Percentiles rank a stretch among this genome's conserved stretches.
Evolutionary conservation across 768 basidiomycete species (phyloP).

Genomic region (Leccinum ochraceum): DNA sequence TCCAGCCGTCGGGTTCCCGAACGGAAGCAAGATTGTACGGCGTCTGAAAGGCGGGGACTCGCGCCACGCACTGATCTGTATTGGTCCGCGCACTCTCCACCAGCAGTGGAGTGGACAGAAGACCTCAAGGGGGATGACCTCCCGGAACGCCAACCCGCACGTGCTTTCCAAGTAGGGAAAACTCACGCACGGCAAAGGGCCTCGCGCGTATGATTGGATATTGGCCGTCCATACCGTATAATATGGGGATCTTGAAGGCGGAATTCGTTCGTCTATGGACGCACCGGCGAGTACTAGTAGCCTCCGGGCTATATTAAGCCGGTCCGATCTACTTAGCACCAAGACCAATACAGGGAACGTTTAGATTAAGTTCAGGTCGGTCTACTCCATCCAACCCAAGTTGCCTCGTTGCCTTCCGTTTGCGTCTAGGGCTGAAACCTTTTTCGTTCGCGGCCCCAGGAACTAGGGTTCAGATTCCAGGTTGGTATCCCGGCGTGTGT

Average conservation of each 20-base stretch:
- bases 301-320: background rate
- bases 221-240: background rate
- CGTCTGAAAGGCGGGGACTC: background rate
- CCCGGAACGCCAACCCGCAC: background rate
- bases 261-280: slow-evolving; percentile 4
- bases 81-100: background rate
- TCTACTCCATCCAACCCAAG: background rate
- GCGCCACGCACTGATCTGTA: background rate
- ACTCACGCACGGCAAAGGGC: no score
- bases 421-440: background rate
- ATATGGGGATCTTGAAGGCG: background rate
- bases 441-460: background rate
- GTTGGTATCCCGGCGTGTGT: background rate
- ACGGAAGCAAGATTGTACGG: background rate
- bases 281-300: background rate
- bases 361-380: slow-evolving; percentile 1
- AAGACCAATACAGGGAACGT: background rate
- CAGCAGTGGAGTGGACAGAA: background rate
- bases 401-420: slow-evolving; percentile 6
- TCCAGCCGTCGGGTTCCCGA: background rate
- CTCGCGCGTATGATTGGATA: background rate
- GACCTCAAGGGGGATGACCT: background rate
- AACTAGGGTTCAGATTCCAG: background rate
- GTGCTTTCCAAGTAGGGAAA: background rate
- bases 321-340: background rate